Conservation (phyloP, 73 alveolate genomes). For the Paramecium caudatum region DNA sequence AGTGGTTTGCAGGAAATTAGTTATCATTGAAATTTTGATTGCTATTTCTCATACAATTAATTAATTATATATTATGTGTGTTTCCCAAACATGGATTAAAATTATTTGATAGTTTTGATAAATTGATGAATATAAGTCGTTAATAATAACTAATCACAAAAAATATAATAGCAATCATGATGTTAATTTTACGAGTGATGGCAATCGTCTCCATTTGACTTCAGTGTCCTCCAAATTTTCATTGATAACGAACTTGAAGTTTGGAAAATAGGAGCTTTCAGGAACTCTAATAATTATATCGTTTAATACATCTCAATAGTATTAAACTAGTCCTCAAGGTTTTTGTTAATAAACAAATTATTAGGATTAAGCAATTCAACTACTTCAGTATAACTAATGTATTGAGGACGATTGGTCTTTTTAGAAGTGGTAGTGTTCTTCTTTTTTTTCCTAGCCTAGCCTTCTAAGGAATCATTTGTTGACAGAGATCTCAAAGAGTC, state of each 20-base stretch:
- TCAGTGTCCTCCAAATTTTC: slow-evolving; percentile 6
- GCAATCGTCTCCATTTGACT: slow-evolving; percentile 61
- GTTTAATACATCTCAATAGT: background rate
- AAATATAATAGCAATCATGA: slow-evolving; percentile 26
- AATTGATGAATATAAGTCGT: no score
- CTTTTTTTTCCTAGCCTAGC: slow-evolving; percentile 38
- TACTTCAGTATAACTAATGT: slow-evolving; percentile 64
- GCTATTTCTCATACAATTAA: slow-evolving; percentile 1
- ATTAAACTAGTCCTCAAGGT: slow-evolving; percentile 57
- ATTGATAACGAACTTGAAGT: slow-evolving; percentile 34
- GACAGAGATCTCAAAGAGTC: slow-evolving; percentile 71
- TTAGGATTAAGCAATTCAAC: slow-evolving; percentile 40
- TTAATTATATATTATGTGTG: no score
- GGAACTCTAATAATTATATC: background rate
- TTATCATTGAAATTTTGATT: slow-evolving; percentile 3
- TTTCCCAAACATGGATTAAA: no score
- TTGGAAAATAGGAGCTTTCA: slow-evolving; percentile 45
- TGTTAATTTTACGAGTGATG: slow-evolving; percentile 38
- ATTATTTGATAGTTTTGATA: no score
- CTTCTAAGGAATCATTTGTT: slow-evolving; percentile 65
- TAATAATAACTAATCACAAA: slow-evolving; percentile 21
- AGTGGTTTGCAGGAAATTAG: slow-evolving; percentile 19
- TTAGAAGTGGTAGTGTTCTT: slow-evolving; percentile 46
- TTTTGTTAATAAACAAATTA: slow-evolving; percentile 32
- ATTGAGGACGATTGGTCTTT: slow-evolving; percentile 58